phyloP scores from a whole-genome alignment of 192 early-diverging fungal species.

The Linderina pennispora region DNA sequence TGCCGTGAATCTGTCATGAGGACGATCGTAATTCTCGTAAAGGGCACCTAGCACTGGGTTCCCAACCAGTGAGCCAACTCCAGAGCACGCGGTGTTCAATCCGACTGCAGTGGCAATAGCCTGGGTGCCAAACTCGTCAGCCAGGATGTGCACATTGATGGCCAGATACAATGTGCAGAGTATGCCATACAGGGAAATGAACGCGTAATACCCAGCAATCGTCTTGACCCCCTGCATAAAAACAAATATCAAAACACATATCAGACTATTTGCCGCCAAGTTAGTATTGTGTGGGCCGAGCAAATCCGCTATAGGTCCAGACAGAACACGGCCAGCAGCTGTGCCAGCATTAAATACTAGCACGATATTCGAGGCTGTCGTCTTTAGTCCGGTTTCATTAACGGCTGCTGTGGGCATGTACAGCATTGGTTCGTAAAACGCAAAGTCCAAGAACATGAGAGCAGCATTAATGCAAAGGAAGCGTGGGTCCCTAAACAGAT shows the following conservation, averaged over 20 bases:
- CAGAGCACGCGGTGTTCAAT: constrained; percentile 25
- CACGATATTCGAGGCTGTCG: constrained; percentile 19
- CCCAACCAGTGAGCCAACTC: constrained; percentile 26
- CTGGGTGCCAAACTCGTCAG: constrained; percentile 25
- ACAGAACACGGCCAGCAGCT: constrained; percentile 19
- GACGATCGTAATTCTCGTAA: constrained; percentile 27
- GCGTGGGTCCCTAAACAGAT: too few relatives aligned
- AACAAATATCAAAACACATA: constrained; percentile 14
- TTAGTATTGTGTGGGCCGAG: constrained; percentile 31
- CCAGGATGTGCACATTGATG: constrained; percentile 14
- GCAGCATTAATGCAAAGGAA: constrained; percentile 10
- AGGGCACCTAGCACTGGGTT: constrained; percentile 37
- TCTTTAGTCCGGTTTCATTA: constrained; percentile 15
- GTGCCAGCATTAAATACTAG: constrained; percentile 37
- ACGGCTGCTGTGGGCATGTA: constrained; percentile 39
- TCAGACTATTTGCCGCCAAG: constrained; percentile 3
- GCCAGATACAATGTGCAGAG: constrained; percentile 27
- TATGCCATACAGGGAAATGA: constrained; percentile 19
- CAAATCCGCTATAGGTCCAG: constrained; percentile 9
- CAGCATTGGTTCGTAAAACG: constrained; percentile 23
- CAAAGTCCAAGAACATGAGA: constrained; percentile 18
- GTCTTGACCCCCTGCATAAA: constrained; percentile 23
- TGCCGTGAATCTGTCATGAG: constrained; percentile 8
- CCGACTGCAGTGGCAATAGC: constrained; percentile 26
- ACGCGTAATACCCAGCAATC: constrained; percentile 22